phyloP scores from a whole-genome alignment of 805 yeast species.

The Kodamaea sagamina region DNA sequence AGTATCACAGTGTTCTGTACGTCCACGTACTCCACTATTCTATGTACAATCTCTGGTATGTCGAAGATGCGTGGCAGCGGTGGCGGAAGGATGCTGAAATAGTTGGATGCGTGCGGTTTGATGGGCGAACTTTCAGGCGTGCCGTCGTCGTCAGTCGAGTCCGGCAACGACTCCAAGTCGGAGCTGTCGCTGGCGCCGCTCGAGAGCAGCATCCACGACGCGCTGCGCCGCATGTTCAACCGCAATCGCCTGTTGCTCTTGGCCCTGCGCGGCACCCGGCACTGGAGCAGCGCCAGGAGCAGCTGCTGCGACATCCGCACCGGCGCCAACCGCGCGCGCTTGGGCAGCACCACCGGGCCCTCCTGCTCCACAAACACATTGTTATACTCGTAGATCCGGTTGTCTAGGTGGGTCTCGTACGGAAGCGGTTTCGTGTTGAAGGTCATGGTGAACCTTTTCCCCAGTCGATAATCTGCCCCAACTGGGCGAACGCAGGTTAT shows the following conservation, averaged over 20 bases:
- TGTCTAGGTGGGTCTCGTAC: conserved; percentile 19
- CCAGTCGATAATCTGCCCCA: background rate
- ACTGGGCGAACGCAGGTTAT: background rate
- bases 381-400: conserved; percentile 25
- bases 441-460: conserved; percentile 4
- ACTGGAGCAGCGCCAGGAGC: conserved; percentile 12
- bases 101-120: conserved; percentile 12
- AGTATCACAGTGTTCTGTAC: conserved; percentile 54
- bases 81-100: conserved; percentile 11
- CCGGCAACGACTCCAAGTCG: conserved; percentile 42
- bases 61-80: conserved; percentile 50
- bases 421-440: conserved; percentile 30
- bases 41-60: conserved; percentile 73
- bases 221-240: conserved; percentile 9
- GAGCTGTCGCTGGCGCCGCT: conserved; percentile 21
- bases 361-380: conserved; percentile 14
- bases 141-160: conserved; percentile 34
- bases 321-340: conserved; percentile 8
- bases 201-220: conserved; percentile 11
- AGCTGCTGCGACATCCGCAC: conserved; percentile 8
- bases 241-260: conserved; percentile 6
- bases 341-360: conserved; percentile 7
- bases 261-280: background rate
- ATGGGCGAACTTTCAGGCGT: conserved; percentile 23
- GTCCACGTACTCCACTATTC: conserved; percentile 64